These are phyloP conservation scores for Orbilia brochopaga DNA, from an alignment of 2,329 filamentous ascomycete species.

Conservation along the genomic window DNA sequence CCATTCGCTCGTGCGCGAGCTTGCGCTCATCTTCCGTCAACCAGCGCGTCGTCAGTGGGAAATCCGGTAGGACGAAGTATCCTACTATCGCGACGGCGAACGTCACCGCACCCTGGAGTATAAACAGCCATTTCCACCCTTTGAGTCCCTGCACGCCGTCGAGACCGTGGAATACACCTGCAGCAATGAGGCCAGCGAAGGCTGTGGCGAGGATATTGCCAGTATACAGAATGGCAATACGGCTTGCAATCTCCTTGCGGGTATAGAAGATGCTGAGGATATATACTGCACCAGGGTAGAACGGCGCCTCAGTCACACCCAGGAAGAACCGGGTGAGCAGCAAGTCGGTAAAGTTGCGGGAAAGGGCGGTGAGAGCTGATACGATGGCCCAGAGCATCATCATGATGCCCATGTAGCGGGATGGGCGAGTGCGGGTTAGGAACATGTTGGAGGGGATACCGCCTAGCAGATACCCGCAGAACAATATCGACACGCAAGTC, in stretches of 20 bases:
- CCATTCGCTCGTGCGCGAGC: conserved; percentile 62
- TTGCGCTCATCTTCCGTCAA: conserved; percentile 62
- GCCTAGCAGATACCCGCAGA: conserved; percentile 54
- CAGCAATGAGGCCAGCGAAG: conserved; percentile 67
- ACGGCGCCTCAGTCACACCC: conserved; percentile 60
- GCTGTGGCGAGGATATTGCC: conserved; percentile 68
- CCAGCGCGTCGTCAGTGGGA: conserved; percentile 60
- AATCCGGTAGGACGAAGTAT: conserved; percentile 58
- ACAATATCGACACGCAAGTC: conserved; percentile 60
- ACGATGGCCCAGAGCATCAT: conserved; percentile 60
- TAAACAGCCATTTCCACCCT: conserved; percentile 70
- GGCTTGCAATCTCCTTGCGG: conserved; percentile 64
- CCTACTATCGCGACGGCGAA: conserved; percentile 52
- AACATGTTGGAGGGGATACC: conserved; percentile 58
- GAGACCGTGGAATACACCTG: conserved; percentile 66
- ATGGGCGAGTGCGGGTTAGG: conserved; percentile 56
- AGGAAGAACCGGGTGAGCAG: conserved; percentile 60
- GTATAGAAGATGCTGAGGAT: conserved; percentile 73
- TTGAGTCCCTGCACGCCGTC: conserved; percentile 64
- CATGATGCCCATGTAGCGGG: conserved; percentile 54
- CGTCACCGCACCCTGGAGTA: conserved; percentile 61
- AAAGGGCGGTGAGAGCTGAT: conserved; percentile 59
- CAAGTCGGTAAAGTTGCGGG: conserved; percentile 60
- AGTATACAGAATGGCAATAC: conserved; percentile 67
- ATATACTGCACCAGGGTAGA: conserved; percentile 69